Conservation (phyloP, 306 rosid genomes). For the Comarum palustre region DNA sequence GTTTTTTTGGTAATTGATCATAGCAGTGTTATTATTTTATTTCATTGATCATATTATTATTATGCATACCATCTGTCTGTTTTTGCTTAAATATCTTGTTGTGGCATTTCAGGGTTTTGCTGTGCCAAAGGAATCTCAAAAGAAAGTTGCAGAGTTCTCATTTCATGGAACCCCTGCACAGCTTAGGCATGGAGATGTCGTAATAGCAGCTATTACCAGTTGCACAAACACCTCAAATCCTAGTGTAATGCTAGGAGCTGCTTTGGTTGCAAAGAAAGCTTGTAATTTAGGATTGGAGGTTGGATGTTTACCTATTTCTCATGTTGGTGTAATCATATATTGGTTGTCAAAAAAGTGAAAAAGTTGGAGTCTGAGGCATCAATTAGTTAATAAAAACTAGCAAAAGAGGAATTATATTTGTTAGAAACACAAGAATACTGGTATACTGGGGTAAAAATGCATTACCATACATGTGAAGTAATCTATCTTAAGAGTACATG, state of each 20-base stretch:
- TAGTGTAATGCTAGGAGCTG: slow-evolving; percentile 99
- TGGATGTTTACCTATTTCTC: slow-evolving; percentile 27
- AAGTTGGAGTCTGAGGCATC: slow-evolving; percentile 5
- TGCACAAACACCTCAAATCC: slow-evolving; percentile 99
- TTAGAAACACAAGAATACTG: slow-evolving; percentile 4
- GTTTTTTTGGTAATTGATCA: neutral
- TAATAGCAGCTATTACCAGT: slow-evolving; percentile 96
- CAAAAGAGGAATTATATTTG: slow-evolving; percentile 6
- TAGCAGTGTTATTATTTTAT: neutral
- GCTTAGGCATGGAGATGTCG: slow-evolving; percentile 94
- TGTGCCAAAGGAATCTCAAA: slow-evolving; percentile 72
- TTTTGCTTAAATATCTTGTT: slow-evolving; percentile 35
- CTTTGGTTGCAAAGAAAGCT: slow-evolving; percentile 97
- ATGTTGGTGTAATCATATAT: slow-evolving; percentile 3
- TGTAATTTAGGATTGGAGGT: slow-evolving; percentile 96
- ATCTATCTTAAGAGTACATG: neutral
- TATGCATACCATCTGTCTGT: neutral
- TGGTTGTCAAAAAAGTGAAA: neutral
- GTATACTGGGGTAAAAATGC: neutral
- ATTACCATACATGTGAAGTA: neutral
- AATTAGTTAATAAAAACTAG: neutral
- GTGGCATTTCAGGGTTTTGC: slow-evolving; percentile 74
- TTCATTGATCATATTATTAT: neutral
- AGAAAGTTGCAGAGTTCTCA: slow-evolving; percentile 57
- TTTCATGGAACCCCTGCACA: slow-evolving; percentile 68